Percentiles rank a stretch among this genome's conserved stretches.
Conservation (phyloP, 805 yeast species). For the Clavispora fructus region DNA sequence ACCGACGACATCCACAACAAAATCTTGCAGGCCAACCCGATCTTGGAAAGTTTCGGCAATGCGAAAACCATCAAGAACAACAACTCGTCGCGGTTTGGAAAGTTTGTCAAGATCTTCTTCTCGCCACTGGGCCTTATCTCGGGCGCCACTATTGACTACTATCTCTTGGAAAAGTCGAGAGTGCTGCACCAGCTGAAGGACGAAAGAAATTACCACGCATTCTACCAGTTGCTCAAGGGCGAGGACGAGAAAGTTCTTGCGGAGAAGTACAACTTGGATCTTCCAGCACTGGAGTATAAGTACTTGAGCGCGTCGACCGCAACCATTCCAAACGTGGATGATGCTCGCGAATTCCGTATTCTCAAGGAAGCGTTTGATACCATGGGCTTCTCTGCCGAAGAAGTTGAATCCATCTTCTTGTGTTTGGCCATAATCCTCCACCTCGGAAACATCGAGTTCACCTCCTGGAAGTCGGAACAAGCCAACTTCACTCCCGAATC, state of each 20-base stretch:
- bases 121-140: conserved; percentile 55
- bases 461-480: conserved; percentile 65
- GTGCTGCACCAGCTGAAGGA: conserved; percentile 67
- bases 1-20: conserved; percentile 64
- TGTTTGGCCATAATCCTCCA: conserved; percentile 73
- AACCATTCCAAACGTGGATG: conserved; percentile 71
- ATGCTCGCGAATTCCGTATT: conserved; percentile 58
- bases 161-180: conserved; percentile 87
- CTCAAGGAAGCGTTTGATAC: conserved; percentile 63
- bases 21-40: conserved; percentile 91
- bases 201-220: conserved; percentile 92
- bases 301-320: conserved; percentile 50
- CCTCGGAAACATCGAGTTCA: conserved; percentile 78
- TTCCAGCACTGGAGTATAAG: conserved; percentile 37
- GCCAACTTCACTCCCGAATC: conserved; percentile 57
- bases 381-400: conserved; percentile 61
- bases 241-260: conserved; percentile 44
- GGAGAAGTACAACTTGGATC: conserved; percentile 36
- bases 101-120: conserved; percentile 85
- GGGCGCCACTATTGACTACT: conserved; percentile 95
- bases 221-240: conserved; percentile 81
- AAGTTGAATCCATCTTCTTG: conserved; percentile 54
- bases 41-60: conserved; percentile 93
- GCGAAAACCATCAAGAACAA: conserved; percentile 92
- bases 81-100: conserved; percentile 95